phyloP scores from a whole-genome alignment of 768 basidiomycete genomes.

The Porphyrellus cyaneotinctus region DNA sequence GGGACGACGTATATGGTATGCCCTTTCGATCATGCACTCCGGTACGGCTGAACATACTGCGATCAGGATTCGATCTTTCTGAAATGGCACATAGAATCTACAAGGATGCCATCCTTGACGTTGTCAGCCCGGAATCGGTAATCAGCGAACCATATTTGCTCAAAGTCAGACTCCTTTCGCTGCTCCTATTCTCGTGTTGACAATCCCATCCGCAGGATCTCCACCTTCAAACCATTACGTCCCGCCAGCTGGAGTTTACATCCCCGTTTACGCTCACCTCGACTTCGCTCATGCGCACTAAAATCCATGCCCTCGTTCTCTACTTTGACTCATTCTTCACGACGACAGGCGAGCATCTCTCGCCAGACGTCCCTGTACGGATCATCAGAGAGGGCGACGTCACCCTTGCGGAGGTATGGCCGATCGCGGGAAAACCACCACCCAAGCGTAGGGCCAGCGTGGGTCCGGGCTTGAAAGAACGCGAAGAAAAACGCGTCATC shows the following conservation, averaged over 20 bases:
- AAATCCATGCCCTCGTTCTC: slow-evolving; percentile 75
- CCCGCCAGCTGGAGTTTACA: slow-evolving; percentile 75
- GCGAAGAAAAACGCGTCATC: slow-evolving; percentile 38
- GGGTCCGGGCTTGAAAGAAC: slow-evolving; percentile 41
- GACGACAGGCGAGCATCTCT: slow-evolving; percentile 47
- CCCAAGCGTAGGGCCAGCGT: slow-evolving; percentile 57
- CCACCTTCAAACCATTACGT: slow-evolving; percentile 56
- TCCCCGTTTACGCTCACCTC: slow-evolving; percentile 72
- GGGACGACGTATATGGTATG: slow-evolving; percentile 88
- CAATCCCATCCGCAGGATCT: slow-evolving; percentile 56
- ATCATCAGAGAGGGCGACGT: slow-evolving; percentile 57
- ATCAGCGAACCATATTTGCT: slow-evolving; percentile 59
- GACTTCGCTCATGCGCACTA: slow-evolving; percentile 53
- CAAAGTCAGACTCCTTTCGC: slow-evolving; percentile 48
- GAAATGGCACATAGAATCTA: slow-evolving; percentile 74
- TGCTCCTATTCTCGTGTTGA: background rate
- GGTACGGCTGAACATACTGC: background rate
- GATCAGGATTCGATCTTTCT: slow-evolving; percentile 80
- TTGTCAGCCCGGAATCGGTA: slow-evolving; percentile 62
- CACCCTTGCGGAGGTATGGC: slow-evolving; percentile 75
- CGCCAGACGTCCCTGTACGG: slow-evolving; percentile 50
- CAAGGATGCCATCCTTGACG: slow-evolving; percentile 81
- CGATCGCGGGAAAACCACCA: slow-evolving; percentile 62
- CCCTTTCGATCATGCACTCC: background rate
- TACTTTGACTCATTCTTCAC: slow-evolving; percentile 97